Percentiles rank a stretch among this genome's conserved stretches.
Conservation (phyloP, 108 stramenopile genomes). For the Skeletonema marinoi region DNA sequence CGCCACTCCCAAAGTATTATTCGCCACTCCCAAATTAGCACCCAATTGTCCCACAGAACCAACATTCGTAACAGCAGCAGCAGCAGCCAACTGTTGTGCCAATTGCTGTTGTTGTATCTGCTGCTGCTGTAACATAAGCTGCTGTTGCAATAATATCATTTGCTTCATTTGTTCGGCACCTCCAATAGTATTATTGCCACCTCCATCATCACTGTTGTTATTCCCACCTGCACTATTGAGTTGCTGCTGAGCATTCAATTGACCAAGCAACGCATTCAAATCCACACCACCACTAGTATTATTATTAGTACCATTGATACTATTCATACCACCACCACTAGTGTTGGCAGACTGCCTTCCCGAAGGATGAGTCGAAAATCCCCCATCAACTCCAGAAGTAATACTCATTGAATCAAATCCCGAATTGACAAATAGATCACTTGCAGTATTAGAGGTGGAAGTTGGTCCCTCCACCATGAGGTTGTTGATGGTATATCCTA, state of each 20-base stretch:
- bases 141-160: constrained; percentile 35
- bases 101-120: constrained; percentile 20
- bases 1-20: constrained; percentile 8
- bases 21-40: background rate
- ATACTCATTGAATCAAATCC: background rate
- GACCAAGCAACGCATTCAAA: background rate
- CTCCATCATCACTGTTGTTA: background rate
- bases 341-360: no score
- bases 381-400: background rate
- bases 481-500: background rate
- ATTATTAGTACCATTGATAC: background rate
- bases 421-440: background rate
- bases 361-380: no score
- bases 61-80: background rate
- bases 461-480: background rate
- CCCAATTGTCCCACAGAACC: constrained; percentile 6
- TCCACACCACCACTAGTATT: background rate
- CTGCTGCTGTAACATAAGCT: constrained; percentile 26
- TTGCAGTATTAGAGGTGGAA: background rate
- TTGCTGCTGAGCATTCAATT: background rate
- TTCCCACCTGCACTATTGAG: background rate
- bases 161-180: constrained; percentile 29
- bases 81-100: constrained; percentile 14
- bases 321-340: background rate
- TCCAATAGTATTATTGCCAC: background rate